Evolutionary conservation across 1,139 yeast genomes (phyloP).

Genomic region (Insectozyma bohioensis): DNA sequence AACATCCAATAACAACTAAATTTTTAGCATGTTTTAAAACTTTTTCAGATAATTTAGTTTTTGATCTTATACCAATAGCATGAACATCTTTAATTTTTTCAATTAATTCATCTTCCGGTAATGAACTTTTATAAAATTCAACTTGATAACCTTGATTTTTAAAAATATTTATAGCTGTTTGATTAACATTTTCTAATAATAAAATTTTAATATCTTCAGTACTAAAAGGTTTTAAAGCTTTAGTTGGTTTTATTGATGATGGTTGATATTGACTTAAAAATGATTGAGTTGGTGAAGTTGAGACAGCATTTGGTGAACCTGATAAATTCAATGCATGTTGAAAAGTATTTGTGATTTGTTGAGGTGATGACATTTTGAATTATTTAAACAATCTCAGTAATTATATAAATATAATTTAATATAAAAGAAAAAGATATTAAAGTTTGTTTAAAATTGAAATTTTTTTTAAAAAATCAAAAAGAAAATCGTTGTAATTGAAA

Average conservation of each 20-base stretch:
- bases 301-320: conserved; percentile 60
- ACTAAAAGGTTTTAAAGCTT: conserved; percentile 82
- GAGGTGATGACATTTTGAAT: conserved; percentile 59
- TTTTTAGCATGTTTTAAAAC: conserved; percentile 84
- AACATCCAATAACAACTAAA: conserved; percentile 91
- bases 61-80: conserved; percentile 97
- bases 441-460: too few species aligned
- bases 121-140: conserved; percentile 85
- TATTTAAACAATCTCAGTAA: too few species aligned
- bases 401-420: too few species aligned
- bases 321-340: conserved; percentile 54
- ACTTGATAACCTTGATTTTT: conserved; percentile 93
- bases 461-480: too few species aligned
- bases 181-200: conserved; percentile 87
- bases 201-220: conserved; percentile 91
- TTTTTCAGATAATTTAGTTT: conserved; percentile 82
- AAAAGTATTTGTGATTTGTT: conserved; percentile 63
- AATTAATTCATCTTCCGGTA: conserved; percentile 90
- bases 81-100: conserved; percentile 93
- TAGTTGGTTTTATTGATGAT: conserved; percentile 50
- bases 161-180: conserved; percentile 86
- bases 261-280: conserved; percentile 46
- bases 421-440: too few species aligned
- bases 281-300: conserved; percentile 68
- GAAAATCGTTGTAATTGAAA: too few species aligned